Conservation (phyloP, 129 eudicot species). For the Flaveria bidentis region DNA sequence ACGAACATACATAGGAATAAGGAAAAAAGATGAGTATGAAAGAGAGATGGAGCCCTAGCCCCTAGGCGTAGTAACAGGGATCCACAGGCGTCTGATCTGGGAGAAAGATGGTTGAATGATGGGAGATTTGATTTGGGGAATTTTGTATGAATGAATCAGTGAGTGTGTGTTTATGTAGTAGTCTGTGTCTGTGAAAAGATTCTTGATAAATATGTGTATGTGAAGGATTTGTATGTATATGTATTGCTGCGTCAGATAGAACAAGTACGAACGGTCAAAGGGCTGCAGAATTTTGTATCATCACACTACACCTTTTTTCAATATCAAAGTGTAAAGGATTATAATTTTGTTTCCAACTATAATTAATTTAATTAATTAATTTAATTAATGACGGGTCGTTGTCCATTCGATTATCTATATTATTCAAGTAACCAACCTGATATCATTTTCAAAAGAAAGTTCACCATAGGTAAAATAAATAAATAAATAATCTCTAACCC, state of each 20-base stretch:
- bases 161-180: constrained; percentile 9
- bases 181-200: constrained; percentile 28
- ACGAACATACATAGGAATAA: not conserved
- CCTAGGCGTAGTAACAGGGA: constrained; percentile 42
- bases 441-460: no score
- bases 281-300: not conserved
- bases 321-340: no score
- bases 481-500: no score
- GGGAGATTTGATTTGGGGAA: constrained; percentile 22
- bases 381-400: no score
- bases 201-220: constrained; percentile 25
- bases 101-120: constrained; percentile 21
- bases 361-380: no score
- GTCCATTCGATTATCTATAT: no score
- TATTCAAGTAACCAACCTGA: no score
- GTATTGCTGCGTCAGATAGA: constrained; percentile 34
- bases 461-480: no score
- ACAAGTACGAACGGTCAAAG: constrained; percentile 44
- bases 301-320: no score
- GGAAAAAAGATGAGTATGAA: constrained; percentile 10
- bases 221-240: constrained; percentile 28
- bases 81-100: constrained; percentile 56
- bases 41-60: constrained; percentile 37
- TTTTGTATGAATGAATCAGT: constrained; percentile 20
- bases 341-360: no score